Evolutionary conservation across 1,284 basidiomycete species (phyloP), one percentile per base, ranked within the genome.

Genomic region (Pholiota adiposa): DNA sequence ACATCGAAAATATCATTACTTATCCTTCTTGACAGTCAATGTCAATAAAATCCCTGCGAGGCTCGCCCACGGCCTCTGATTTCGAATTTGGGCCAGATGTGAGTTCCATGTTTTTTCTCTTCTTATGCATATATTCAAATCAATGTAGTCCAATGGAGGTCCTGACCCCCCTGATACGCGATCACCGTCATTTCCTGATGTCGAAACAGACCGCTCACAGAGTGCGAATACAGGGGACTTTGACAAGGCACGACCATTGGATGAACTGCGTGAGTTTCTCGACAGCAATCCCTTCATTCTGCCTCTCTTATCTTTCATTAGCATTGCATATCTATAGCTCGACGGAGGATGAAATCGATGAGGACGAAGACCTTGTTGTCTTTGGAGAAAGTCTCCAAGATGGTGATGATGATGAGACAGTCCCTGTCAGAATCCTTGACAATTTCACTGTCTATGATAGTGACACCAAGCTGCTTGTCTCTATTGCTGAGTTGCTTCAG

Each of bases 401-500:
- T 16, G n/a, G n/a, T n/a, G 69, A 69, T 2, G 66, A 72, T 4
- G 72, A 72, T 33, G 67, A 71, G 34, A 72, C 72, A 11, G 67
- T 86, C n/a, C 85, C 85, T 16, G 73, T 89, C 34, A 79, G 86
- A 2, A 59, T 79, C 3, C 72, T 89, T 16, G 72, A 75, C 0
- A 71, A 83, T 56, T 89, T 87, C 63, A 67, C 72, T 0, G 72
- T 89, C 48, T 87, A 84, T 54, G 69, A 83, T 9, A 43, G 63
- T 19, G 59, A 65, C 0, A 77, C 75, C 0, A 60, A 66, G 4
- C 66, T 75, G 21, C 68, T 81, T 6, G 68, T 85, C 5, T 68
- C 76, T 8, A 64, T 81, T 18, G 73, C 68, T 0, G 61, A 73
- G 21, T 67, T 85, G 6, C 64, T 80, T 4, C 62, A 69, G 21